phyloP scores from a whole-genome alignment of 2,329 filamentous ascomycete species.

The Colletotrichum coccodes region DNA sequence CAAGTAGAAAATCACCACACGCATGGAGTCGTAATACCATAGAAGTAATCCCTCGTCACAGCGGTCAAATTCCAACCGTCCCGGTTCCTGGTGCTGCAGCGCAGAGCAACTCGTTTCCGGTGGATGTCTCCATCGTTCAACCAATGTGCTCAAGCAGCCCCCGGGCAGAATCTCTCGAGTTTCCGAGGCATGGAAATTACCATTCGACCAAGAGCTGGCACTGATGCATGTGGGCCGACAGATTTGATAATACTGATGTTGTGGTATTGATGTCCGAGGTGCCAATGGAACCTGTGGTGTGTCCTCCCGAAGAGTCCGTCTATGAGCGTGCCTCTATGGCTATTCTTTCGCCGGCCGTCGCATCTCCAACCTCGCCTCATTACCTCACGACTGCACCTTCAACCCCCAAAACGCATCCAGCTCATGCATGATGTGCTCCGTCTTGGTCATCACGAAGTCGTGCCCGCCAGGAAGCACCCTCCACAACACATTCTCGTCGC shows the following conservation, averaged over 20 bases:
- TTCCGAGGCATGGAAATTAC: too few species aligned
- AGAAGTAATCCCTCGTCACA: background rate
- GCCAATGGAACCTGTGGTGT: background rate
- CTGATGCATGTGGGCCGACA: background rate
- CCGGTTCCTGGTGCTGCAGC: background rate
- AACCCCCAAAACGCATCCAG: conserved; percentile 60
- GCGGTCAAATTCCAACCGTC: background rate
- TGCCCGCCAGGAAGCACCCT: conserved; percentile 64
- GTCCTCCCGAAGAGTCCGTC: background rate
- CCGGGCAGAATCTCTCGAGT: too few species aligned
- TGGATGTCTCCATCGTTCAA: background rate
- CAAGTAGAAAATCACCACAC: too few species aligned
- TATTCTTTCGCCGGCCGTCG: background rate
- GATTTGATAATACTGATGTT: background rate
- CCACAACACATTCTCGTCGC: conserved; percentile 60
- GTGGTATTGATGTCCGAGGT: background rate
- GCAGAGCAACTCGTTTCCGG: too few species aligned
- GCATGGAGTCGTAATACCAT: background rate
- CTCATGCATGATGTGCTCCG: conserved; percentile 52
- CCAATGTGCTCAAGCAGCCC: too few species aligned
- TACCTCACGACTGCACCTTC: conserved; percentile 3
- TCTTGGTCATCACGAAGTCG: conserved; percentile 71
- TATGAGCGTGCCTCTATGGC: background rate
- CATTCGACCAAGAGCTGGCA: too few species aligned
- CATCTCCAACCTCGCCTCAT: background rate